Evolutionary conservation across 176 grass and related monocot genomes (phyloP).

Genomic region (Bothriochloa decipiens): DNA sequence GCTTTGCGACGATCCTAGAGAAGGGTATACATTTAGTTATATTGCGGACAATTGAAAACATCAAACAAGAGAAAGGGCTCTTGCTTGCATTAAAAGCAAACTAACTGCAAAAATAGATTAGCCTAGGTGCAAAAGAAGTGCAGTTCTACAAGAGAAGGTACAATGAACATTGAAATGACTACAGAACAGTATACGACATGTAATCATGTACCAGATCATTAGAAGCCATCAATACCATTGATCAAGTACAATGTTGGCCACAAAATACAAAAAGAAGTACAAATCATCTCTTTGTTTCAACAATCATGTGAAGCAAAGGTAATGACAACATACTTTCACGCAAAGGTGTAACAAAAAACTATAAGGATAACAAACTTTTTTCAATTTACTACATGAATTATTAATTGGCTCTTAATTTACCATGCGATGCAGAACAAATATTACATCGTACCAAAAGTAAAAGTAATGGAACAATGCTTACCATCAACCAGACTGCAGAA

Average conservation of each 20-base stretch:
- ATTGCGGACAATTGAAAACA: slow-evolving; percentile 13
- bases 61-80: slow-evolving; percentile 13
- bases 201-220: slow-evolving; percentile 18
- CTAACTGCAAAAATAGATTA: slow-evolving; percentile 8
- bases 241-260: background rate
- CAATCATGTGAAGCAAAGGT: slow-evolving; percentile 17
- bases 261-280: slow-evolving; percentile 7
- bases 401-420: background rate
- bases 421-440: slow-evolving; percentile 1
- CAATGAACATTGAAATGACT: slow-evolving; percentile 21
- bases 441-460: slow-evolving; percentile 26
- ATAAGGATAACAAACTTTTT: background rate
- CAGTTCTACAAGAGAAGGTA: background rate
- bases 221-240: background rate
- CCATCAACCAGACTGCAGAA: slow-evolving; percentile 87
- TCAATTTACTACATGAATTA: slow-evolving; percentile 14
- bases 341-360: background rate
- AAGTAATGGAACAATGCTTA: slow-evolving; percentile 38
- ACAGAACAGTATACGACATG: background rate
- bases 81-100: slow-evolving; percentile 28
- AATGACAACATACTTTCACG: background rate
- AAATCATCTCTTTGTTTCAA: background rate
- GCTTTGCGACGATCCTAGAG: slow-evolving; percentile 80
- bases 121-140: background rate
- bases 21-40: slow-evolving; percentile 41